Evolutionary conservation across 164 flowering plant genomes (phyloP).

Genomic region (Aristolochia californica): DNA sequence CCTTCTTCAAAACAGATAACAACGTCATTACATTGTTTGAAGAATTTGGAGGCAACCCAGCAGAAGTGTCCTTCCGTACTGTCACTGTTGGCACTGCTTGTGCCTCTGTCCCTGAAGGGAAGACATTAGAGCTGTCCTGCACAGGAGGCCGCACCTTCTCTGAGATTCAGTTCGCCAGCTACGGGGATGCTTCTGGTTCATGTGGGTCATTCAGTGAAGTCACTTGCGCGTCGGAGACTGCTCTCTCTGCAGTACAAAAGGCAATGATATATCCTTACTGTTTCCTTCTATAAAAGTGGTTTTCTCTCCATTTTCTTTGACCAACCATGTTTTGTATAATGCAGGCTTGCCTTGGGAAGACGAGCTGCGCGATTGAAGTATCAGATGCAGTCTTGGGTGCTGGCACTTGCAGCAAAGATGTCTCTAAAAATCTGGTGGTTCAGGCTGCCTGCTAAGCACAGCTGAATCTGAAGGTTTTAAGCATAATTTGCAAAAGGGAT

Average conservation of each 20-base stretch:
- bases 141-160: conserved; percentile 22
- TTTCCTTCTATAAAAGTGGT: too few species aligned
- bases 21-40: conserved; percentile 60
- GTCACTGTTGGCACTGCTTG: neutral
- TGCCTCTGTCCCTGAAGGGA: conserved; percentile 13
- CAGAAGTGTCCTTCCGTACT: neutral
- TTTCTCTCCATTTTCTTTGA: too few species aligned
- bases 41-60: conserved; percentile 69
- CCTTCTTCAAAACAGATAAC: conserved; percentile 46
- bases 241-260: conserved; percentile 12
- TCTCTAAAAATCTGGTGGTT: neutral
- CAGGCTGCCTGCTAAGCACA: neutral
- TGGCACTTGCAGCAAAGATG: neutral
- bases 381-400: neutral
- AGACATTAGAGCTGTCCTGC: conserved; percentile 33
- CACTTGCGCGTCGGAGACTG: conserved; percentile 13
- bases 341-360: neutral
- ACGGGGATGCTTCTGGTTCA: conserved; percentile 35
- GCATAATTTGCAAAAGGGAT: neutral
- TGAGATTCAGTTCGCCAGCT: conserved; percentile 35
- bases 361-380: neutral
- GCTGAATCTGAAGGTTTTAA: neutral
- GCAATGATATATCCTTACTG: too few species aligned
- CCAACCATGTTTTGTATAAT: too few species aligned
- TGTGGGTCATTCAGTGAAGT: conserved; percentile 41